phyloP scores from a whole-genome alignment of 257 asterid genomes.

The Osmanthus fragrans region DNA sequence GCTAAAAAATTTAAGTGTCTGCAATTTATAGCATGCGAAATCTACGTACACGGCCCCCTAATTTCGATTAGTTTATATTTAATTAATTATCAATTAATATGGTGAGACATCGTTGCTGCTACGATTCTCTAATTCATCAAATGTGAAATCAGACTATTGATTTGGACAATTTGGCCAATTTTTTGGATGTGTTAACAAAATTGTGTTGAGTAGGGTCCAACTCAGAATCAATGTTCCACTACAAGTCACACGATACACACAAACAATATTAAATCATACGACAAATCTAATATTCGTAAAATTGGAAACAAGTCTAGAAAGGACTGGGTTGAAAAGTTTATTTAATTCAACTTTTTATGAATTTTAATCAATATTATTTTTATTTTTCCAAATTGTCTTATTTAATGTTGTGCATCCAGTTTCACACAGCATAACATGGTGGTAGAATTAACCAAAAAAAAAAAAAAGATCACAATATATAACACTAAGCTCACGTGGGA shows the following conservation, averaged over 20 bases:
- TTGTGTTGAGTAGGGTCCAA: not conserved
- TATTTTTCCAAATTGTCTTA: too few species aligned
- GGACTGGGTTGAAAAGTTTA: not conserved
- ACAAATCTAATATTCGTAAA: not conserved
- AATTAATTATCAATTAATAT: not conserved
- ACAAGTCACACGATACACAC: not conserved
- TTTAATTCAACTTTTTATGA: not conserved
- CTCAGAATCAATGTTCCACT: not conserved
- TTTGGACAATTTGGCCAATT: slow-evolving; percentile 17
- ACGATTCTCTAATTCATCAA: slow-evolving; percentile 12
- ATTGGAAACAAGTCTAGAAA: not conserved
- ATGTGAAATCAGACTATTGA: slow-evolving; percentile 16
- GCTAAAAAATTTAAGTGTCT: not conserved
- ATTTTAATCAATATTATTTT: too few species aligned
- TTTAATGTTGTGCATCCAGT: too few species aligned
- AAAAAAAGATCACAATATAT: too few species aligned
- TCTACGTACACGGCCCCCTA: not conserved
- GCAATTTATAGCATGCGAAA: not conserved
- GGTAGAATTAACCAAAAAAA: too few species aligned
- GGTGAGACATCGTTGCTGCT: slow-evolving; percentile 20
- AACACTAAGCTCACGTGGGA: too few species aligned
- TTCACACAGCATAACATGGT: too few species aligned
- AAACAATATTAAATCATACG: not conserved
- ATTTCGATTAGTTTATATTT: too few species aligned
- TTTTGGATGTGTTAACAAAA: not conserved